Base-by-base conservation (phyloP, 2,329 filamentous ascomycete genomes). In the Paraphoma sp. region DNA sequence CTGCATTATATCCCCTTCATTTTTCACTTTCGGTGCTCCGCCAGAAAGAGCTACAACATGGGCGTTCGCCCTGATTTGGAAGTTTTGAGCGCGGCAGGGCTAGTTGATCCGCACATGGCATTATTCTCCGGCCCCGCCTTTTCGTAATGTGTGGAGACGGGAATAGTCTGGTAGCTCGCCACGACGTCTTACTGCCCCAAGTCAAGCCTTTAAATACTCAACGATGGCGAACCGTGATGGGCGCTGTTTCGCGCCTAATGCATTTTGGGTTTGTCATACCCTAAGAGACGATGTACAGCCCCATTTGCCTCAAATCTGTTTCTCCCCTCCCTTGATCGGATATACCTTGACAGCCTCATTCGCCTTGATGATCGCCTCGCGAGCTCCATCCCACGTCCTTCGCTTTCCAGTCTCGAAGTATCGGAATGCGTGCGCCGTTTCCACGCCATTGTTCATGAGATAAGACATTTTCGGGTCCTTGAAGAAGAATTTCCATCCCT, bases 401-500 rank as follows among this genome's bases (percentile, higher is more conserved):
- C 61, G 63, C 57, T 70, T 71, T 11, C 71, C 72, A 11, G 59
- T 62, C 16, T 77, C 73, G 51, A 78, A 78, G 38, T 76, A 57
- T 23, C 75, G 64, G 59, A 73, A 76, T 1, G 75, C 58, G 59
- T 70, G 69, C 12, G 76, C 70, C 14, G 62, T 71, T 48, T 67
- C 64, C 10, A 78, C 57, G 1, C 75, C 76, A 56, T 72, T 67
- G 54, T 72, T 65, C 51, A 76, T 64, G 42, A 74, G 18, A 28
- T 62, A 65, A 33, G 69, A 75, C 43, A 78, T 62, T 53, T 70
- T 61, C 16, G 64, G 63, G 41, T 79, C 70, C 8, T 55, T 56
- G 54, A 67, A 67, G 70, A 75, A 78, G 48, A 77, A 73, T 51
- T 57, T 63, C 76, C 75, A 78, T 7, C 67, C 74, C 36, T 65